Base-by-base conservation (phyloP, 1,284 basidiomycete species). In the Cerioporus squamosus region DNA sequence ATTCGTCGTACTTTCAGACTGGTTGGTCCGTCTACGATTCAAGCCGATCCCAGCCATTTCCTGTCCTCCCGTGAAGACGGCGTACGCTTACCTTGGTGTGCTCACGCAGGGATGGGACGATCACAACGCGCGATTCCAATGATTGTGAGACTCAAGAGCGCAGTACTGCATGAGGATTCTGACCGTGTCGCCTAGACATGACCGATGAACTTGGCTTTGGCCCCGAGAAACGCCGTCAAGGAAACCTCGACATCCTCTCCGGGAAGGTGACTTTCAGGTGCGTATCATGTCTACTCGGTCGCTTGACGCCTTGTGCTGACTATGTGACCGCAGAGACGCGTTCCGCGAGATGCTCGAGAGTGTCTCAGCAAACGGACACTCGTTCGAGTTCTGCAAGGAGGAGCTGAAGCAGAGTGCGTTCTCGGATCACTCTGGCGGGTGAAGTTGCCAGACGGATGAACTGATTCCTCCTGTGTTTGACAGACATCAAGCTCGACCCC, bases 91-190 rank as follows among this genome's bases (percentile, higher is more conserved):
- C 33, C 33, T 14, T 17, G 2, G n/a, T n/a, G n/a, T n/a, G n/a
- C n/a, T 20, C 47, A 23, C 26, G 23, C 71, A 92, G 89, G 94
- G 94, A 95, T 77, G 94, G 94, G 68, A 97, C 93, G 22, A 96
- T 96, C 75, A 96, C 94, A 7, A 93, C 86, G 48, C 84, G 83
- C 67, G 94, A 97, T 75, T 94, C 91, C 20, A 97, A 97, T 75
- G 95, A 97, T 70, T 94, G 91, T 92, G 71, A 65, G 88, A 75
- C 42, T 53, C 6, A 14, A 26, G 40, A 14, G 10, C 50, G n/a
- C 4, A 31, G 31, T 5, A 23, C 43, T 43, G 40, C 10, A 43
- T 5, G 18, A 20, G 0, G 10, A 20, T 46, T 47, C 52, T 62
- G 52, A 59, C 57, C 31, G 53, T 29, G 45, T 20, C 12, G 40